Evolutionary conservation across 805 yeast species (phyloP), one percentile per base, ranked within the genome.

Genomic region (Kazachstania viticola): DNA sequence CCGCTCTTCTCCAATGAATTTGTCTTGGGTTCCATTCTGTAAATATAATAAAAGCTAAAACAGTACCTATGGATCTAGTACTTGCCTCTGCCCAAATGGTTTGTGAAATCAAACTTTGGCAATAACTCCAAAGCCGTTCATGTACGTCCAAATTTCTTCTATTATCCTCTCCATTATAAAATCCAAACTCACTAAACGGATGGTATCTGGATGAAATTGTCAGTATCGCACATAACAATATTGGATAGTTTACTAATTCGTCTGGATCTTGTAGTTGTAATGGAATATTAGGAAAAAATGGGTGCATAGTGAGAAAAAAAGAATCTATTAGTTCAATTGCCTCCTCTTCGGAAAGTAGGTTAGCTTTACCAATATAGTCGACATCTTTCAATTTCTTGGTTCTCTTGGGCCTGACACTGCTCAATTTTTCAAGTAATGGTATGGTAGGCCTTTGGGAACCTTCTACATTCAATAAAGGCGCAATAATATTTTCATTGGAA

Each of bases 21-120:
- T 95, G 94, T 33, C 95, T 62, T 3, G 95, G 95, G 45, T 85
- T 84, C 97, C 97, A 87, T 54, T 88, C 96, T 0, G 95, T 81
- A 44, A 83, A 78, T 13, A 87, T 61, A 30, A 87, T 56, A 48
- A 87, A 82, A 1, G 95, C 87, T 38, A 80, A 66, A 5, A 85
- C 76, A 0, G 95, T 83, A 1, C 95, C 95, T 3, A 85, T 71
- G 0, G 91, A 78, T 40, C 95, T 61, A 5, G 91, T 80, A 36
- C 82, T 76, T 0, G 94, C 91, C 49, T 83, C 95, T 1, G 94
- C 95, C 95, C 95, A 85, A 4, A 83, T 85, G 0, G 94, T 77
- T 54, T 79, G 82, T 3, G 93, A 79, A 26, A 84, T 77, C 37
- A 83, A 62, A 38, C 76, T 54, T 58, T 83, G 95, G 36, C 87